Evolutionary conservation across 352 stramenopile genomes (phyloP), one percentile per base, ranked within the genome.

Genomic region (Phytopythium aichiense): DNA sequence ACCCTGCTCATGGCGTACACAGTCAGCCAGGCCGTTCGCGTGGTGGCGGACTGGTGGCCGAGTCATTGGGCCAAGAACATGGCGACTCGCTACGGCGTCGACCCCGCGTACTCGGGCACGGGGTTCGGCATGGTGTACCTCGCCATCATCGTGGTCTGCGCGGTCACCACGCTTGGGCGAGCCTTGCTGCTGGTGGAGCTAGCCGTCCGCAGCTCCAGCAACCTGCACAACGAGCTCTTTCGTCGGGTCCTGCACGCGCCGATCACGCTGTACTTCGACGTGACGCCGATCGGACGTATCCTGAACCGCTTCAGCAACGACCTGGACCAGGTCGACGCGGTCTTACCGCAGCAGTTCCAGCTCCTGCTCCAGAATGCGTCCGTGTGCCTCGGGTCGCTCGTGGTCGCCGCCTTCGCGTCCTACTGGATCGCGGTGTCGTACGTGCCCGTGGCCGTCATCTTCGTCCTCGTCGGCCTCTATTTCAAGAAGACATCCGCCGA

Each of bases 401-500:
- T 77, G 0, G 73, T 87, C 7, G 81, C 67, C 18, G 74, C 64
- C 0, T 66, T 72, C n/a, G 67, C 73, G 15, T 80, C 66, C 0
- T 71, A 71, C 40, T 76, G 63, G 62, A 72, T 89, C 50, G 66
- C 60, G 0, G n/a, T 88, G 13, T 65, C 78, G 33, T 82, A 88
- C n/a, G 67, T 91, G 12, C 91, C 81, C 6, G 63, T 89, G 5
- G 42, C 85, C 2, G 12, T 72, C 12, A 60, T 91, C n/a, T 93
- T 88, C 49, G 65, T 77, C 6, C 52, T 74, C 25, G 69, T 71
- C 20, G 75, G 80, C 0, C 84, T 91, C 45, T 98, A 98, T 60
- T 97, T 95, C 74, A 77, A 97, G 60, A 65, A 73, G 56, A 83
- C 76, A 23, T 71, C 85, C 55, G 69, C 79, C 4, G 95, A 98